Conservation (phyloP, 2,329 filamentous ascomycete species). For the Colletotrichum neosansevieriae region DNA sequence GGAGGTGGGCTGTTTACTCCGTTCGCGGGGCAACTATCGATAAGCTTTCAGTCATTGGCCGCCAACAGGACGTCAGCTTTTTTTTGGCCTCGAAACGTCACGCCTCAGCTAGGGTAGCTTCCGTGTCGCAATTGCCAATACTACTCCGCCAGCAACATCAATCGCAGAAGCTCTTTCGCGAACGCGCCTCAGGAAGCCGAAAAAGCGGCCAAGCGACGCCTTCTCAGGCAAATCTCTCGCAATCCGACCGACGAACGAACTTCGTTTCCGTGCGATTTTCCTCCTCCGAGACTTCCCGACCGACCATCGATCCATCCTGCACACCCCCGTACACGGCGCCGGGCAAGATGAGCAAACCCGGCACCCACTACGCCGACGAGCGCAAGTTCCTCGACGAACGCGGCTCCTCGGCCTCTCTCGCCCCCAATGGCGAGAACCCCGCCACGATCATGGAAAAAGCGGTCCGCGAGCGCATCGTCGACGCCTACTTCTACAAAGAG, state of each 20-base stretch:
- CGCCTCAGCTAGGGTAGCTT: neutral
- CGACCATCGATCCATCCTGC: slow-evolving; percentile 23
- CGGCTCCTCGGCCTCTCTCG: slow-evolving; percentile 79
- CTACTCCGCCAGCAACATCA: slow-evolving; percentile 26
- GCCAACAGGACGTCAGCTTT: slow-evolving; percentile 24
- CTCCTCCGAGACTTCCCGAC: no score
- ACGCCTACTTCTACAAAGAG: slow-evolving; percentile 98
- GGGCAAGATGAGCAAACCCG: slow-evolving; percentile 52
- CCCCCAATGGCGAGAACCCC: slow-evolving; percentile 90
- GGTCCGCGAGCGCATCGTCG: slow-evolving; percentile 93
- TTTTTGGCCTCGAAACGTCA: slow-evolving; percentile 21
- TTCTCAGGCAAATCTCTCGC: neutral
- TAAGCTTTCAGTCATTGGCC: slow-evolving; percentile 48
- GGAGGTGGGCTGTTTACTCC: slow-evolving; percentile 40
- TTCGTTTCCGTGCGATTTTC: no score
- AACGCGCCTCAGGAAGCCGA: neutral
- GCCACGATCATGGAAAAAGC: slow-evolving; percentile 97
- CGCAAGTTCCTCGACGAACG: slow-evolving; percentile 89
- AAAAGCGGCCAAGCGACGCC: neutral
- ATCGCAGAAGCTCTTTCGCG: neutral
- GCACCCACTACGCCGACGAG: slow-evolving; percentile 82
- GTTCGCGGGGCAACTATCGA: slow-evolving; percentile 60
- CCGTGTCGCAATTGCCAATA: neutral
- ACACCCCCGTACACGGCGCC: slow-evolving; percentile 7
- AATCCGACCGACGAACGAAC: no score